phyloP scores from a whole-genome alignment of 345 rosid species.

The Kandelia obovata region DNA sequence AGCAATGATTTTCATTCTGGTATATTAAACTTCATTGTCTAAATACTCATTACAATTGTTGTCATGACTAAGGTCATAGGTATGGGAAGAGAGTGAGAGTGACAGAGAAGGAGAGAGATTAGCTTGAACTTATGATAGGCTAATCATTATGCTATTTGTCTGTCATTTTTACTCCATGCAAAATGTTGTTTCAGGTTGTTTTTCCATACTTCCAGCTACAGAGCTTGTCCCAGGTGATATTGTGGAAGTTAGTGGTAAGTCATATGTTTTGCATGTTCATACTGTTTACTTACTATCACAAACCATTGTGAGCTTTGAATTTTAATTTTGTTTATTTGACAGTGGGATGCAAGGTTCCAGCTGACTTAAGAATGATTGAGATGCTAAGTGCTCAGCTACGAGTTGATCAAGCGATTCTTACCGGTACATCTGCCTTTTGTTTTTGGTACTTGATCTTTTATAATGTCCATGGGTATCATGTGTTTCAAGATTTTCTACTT shows the following conservation, averaged over 20 bases:
- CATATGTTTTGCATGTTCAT: conserved; percentile 5
- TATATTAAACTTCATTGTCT: not conserved
- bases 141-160: no score
- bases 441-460: not conserved
- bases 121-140: no score
- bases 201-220: conserved; percentile 90
- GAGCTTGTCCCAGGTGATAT: conserved; percentile 97
- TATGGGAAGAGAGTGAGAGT: no score
- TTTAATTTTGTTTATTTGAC: conserved; percentile 25
- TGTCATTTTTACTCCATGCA: not conserved
- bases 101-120: no score
- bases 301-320: conserved; percentile 4
- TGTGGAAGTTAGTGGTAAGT: conserved; percentile 87
- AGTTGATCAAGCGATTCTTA: conserved; percentile 98
- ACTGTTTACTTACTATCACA: not conserved
- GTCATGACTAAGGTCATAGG: no score
- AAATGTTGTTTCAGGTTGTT: conserved; percentile 63
- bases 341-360: conserved; percentile 99
- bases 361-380: conserved; percentile 97
- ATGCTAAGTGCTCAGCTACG: conserved; percentile 82
- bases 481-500: no score
- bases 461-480: not conserved
- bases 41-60: not conserved
- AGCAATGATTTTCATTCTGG: not conserved
- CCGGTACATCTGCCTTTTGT: conserved; percentile 48